Percentiles rank a stretch among this genome's conserved stretches.
Evolutionary conservation across 108 stramenopile genomes (phyloP).

Genomic region (Tribonema minus): DNA sequence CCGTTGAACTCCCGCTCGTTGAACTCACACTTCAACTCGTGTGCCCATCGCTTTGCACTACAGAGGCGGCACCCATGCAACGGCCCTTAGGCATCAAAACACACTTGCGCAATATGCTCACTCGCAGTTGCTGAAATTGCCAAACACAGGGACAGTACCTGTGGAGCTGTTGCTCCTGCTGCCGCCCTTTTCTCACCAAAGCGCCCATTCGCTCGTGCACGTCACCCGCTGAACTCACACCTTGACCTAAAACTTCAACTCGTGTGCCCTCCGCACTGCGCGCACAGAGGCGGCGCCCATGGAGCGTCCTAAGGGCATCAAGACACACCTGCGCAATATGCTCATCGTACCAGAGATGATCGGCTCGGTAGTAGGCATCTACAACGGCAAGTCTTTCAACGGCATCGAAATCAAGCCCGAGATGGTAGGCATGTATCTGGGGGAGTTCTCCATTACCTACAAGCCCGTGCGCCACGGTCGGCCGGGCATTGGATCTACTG

Average conservation of each 20-base stretch:
- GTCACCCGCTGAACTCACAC: no score
- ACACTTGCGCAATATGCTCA: slow-evolving; percentile 65
- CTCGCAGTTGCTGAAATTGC: no score
- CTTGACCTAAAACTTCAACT: no score
- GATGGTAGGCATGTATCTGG: slow-evolving; percentile 99
- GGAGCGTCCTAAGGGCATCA: slow-evolving; percentile 96
- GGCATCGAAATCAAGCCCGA: slow-evolving; percentile 99
- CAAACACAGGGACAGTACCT: no score
- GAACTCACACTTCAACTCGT: no score
- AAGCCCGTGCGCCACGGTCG: slow-evolving; percentile 70
- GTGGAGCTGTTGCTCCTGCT: no score
- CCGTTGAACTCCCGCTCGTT: no score
- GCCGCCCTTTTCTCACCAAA: no score
- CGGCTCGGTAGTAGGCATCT: slow-evolving; percentile 95
- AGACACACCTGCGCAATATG: slow-evolving; percentile 79
- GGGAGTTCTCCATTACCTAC: slow-evolving; percentile 99
- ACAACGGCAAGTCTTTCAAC: slow-evolving; percentile 74
- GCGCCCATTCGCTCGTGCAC: no score
- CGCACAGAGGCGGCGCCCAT: slow-evolving; percentile 73
- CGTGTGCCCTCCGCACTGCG: background rate
- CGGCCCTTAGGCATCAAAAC: slow-evolving; percentile 98
- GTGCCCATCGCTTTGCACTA: background rate
- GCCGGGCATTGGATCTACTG: slow-evolving; percentile 96
- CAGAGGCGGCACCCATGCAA: slow-evolving; percentile 84
- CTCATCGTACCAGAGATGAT: slow-evolving; percentile 83